Conservation (phyloP, 1,284 basidiomycete species). For the Sporisorium exsertum region DNA sequence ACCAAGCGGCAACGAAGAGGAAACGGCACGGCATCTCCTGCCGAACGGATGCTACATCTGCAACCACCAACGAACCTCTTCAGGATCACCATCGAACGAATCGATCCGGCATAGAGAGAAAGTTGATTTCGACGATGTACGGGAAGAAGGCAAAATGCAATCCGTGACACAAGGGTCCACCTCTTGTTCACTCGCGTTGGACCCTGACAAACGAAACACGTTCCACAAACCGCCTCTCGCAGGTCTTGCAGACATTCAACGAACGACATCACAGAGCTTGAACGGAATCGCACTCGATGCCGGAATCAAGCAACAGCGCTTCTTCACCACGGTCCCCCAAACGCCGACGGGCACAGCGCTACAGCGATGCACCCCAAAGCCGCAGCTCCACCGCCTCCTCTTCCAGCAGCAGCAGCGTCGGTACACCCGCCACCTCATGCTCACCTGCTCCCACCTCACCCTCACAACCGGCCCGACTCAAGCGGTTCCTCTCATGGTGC, state of each 20-base stretch:
- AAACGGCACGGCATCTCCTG: too few relatives aligned
- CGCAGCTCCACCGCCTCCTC: slow-evolving; percentile 1
- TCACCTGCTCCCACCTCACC: slow-evolving; percentile 1
- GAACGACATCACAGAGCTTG: slow-evolving; percentile 1
- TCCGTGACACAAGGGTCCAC: slow-evolving; percentile 12
- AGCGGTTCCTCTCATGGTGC: slow-evolving; percentile 32
- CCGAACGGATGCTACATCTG: not conserved
- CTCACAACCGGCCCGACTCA: not conserved
- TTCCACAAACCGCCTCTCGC: not conserved
- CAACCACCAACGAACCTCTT: too few relatives aligned
- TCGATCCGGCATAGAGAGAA: slow-evolving; percentile 1
- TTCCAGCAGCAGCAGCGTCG: not conserved
- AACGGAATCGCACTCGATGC: not conserved
- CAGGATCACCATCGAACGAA: not conserved
- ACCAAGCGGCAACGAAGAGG: not conserved
- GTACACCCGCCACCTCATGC: slow-evolving; percentile 16
- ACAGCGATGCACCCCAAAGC: not conserved
- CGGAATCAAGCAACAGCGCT: not conserved
- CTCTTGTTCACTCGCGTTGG: slow-evolving; percentile 9
- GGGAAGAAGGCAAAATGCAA: not conserved
- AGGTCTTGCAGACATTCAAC: not conserved
- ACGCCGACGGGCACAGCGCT: not conserved
- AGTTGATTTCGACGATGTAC: not conserved
- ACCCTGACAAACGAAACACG: slow-evolving; percentile 16
- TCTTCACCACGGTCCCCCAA: slow-evolving; percentile 1